Evolutionary conservation across 257 asterid genomes (phyloP).

Genomic region (Jacaranda mimosifolia): DNA sequence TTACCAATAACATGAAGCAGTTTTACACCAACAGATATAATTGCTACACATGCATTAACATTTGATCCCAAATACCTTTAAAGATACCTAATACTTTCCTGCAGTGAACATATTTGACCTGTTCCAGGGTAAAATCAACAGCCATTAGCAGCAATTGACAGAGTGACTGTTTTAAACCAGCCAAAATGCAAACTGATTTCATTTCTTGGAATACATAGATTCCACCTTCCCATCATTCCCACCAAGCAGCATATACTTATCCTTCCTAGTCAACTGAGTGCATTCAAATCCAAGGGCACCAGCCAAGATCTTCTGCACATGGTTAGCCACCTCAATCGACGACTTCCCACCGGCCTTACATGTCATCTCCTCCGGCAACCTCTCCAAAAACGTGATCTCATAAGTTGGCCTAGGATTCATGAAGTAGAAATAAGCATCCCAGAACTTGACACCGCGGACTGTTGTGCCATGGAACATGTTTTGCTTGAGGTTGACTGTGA

Average conservation of each 20-base stretch:
- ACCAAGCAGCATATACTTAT: constrained; percentile 94
- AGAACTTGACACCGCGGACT: constrained; percentile 83
- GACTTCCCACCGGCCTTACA: constrained; percentile 82
- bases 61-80: constrained; percentile 14
- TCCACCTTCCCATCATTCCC: constrained; percentile 99
- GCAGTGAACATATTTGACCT: not conserved
- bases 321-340: constrained; percentile 91
- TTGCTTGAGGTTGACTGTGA: constrained; percentile 70
- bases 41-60: constrained; percentile 16
- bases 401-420: constrained; percentile 94
- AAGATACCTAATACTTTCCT: not conserved
- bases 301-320: constrained; percentile 83
- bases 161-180: not conserved
- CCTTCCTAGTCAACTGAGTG: constrained; percentile 95
- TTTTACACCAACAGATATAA: constrained; percentile 28
- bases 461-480: constrained; percentile 89
- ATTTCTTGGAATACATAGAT: constrained; percentile 84
- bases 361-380: constrained; percentile 89
- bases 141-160: too few species aligned
- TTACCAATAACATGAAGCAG: constrained; percentile 34
- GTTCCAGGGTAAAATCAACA: not conserved
- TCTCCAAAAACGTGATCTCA: constrained; percentile 73
- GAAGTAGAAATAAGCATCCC: constrained; percentile 89
- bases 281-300: constrained; percentile 91
- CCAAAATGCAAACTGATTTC: constrained; percentile 23